A percentile compares a stretch with the other conserved stretches of the same genome.
phyloP scores from a whole-genome alignment of 805 yeast genomes.

The Zygosaccharomyces pseudorouxii region DNA sequence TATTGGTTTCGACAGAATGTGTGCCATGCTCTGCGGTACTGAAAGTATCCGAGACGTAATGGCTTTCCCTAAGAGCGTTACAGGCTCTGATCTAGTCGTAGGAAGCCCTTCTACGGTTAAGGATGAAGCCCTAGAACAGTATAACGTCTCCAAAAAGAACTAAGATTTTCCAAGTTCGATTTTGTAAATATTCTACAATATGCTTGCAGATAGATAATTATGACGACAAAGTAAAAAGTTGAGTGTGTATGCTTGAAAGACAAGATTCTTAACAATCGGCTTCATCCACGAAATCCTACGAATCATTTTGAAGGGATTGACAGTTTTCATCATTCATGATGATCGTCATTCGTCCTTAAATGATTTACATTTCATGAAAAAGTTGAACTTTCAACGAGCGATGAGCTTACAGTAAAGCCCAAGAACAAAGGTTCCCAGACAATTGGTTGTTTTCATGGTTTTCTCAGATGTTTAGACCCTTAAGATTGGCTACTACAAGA shows the following conservation, averaged over 20 bases:
- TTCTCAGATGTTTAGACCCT: background rate
- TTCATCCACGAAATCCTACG: too few species aligned
- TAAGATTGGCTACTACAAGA: background rate
- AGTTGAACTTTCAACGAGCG: background rate
- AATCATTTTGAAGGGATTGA: too few species aligned
- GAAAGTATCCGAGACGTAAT: constrained; percentile 84
- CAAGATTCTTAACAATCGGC: too few species aligned
- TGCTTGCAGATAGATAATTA: background rate
- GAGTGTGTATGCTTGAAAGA: background rate
- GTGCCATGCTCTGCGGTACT: constrained; percentile 82
- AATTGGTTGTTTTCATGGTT: background rate
- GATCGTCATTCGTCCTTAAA: background rate
- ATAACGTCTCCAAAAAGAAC: constrained; percentile 39
- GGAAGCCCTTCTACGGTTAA: constrained; percentile 72
- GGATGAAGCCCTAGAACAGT: constrained; percentile 47
- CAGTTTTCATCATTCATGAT: background rate
- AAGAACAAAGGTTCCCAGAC: background rate
- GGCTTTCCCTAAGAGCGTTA: constrained; percentile 90
- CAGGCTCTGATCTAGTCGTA: constrained; percentile 85
- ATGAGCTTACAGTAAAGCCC: background rate
- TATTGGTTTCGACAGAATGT: constrained; percentile 86
- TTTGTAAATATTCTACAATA: background rate
- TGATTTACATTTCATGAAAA: constrained; percentile 8
- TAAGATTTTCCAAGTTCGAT: constrained; percentile 9
- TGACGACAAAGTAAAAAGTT: background rate